phyloP scores from a whole-genome alignment of 2,329 filamentous ascomycete species.

The Sporothrix curviconia region DNA sequence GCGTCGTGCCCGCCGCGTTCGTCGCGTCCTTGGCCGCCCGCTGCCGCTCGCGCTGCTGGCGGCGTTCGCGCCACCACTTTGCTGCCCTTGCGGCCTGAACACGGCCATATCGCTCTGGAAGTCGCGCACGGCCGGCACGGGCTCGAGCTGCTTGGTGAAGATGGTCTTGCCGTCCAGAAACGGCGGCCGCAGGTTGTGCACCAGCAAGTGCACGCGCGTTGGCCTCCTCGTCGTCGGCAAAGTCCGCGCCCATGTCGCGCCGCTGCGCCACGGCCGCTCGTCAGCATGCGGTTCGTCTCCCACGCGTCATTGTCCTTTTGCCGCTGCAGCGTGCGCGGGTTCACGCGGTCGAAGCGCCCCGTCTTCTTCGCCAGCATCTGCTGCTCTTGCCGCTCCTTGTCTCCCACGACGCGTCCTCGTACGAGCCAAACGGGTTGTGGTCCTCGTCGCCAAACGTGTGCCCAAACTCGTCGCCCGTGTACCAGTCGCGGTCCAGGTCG shows the following conservation, averaged over 20 bases:
- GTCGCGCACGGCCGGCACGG: conserved; percentile 85
- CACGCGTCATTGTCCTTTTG: conserved; percentile 95
- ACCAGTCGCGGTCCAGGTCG: conserved; percentile 87
- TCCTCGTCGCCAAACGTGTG: conserved; percentile 84
- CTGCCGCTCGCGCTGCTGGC: conserved; percentile 87
- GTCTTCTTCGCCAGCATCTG: conserved; percentile 75
- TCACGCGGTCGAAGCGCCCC: conserved; percentile 58
- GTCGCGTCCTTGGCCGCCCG: conserved; percentile 94
- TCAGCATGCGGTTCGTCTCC: conserved; percentile 98
- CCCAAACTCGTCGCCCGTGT: conserved; percentile 73
- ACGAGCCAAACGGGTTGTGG: conserved; percentile 85
- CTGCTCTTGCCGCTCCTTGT: conserved; percentile 62
- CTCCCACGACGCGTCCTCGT: conserved; percentile 68
- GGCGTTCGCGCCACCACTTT: conserved; percentile 82
- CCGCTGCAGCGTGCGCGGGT: conserved; percentile 71
- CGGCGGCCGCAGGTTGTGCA: conserved; percentile 88
- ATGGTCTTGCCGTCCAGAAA: conserved; percentile 92
- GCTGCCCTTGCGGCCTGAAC: conserved; percentile 90
- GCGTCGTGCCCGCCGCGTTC: conserved; percentile 79
- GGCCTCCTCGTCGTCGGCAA: conserved; percentile 83
- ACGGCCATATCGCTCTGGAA: conserved; percentile 98
- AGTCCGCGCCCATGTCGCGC: conserved; percentile 72
- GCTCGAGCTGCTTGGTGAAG: conserved; percentile 95
- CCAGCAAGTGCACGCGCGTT: conserved; percentile 83
- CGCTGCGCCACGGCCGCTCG: conserved; percentile 91